Evolutionary conservation across 1,284 basidiomycete species (phyloP).

Genomic region (Spongiforma sp.): DNA sequence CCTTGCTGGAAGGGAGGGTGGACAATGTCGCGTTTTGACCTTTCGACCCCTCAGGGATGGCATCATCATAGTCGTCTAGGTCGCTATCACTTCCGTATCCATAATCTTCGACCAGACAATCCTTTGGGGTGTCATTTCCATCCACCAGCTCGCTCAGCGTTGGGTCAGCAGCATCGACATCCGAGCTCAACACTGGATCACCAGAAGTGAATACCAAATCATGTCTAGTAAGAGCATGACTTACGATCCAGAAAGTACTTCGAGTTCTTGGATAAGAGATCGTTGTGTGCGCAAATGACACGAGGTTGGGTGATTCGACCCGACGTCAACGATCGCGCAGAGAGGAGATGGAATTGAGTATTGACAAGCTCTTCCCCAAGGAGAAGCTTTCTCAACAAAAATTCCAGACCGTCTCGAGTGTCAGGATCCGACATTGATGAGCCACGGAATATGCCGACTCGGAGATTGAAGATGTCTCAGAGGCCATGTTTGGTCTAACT

Average conservation of each 20-base stretch:
- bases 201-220: not conserved
- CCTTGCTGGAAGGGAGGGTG: not conserved
- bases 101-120: not conserved
- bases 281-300: not conserved
- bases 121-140: not conserved
- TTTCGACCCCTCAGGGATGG: not conserved
- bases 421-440: too few relatives aligned
- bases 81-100: not conserved
- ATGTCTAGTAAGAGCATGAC: not conserved
- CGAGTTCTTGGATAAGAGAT: not conserved
- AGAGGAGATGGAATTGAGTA: not conserved
- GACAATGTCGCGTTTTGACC: not conserved
- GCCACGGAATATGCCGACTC: too few relatives aligned
- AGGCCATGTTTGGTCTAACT: too few relatives aligned
- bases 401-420: too few relatives aligned
- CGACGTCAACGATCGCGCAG: not conserved
- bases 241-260: not conserved
- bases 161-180: not conserved
- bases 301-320: not conserved
- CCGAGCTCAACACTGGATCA: not conserved
- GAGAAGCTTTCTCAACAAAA: not conserved
- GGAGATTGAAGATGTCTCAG: too few relatives aligned
- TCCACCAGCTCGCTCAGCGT: not conserved
- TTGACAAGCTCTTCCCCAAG: not conserved
- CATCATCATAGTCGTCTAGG: not conserved